Conservation (phyloP, 2,329 filamentous ascomycete genomes). For the Ophiocordyceps camponoti-saundersi region DNA sequence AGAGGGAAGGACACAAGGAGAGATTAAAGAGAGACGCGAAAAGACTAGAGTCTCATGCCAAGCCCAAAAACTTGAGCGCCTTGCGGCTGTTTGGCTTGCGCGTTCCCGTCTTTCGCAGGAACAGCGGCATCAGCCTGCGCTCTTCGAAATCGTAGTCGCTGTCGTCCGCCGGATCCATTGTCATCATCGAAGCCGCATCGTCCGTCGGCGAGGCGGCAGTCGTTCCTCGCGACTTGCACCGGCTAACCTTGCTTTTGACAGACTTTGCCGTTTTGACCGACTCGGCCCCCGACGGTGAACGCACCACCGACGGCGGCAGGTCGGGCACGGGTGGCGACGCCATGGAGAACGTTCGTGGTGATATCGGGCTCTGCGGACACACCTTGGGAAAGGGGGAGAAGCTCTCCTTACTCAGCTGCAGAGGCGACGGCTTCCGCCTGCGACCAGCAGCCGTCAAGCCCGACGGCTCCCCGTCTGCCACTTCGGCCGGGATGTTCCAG, state of each 20-base stretch:
- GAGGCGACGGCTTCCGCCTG: slow-evolving; percentile 9
- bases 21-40: not conserved
- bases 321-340: slow-evolving; percentile 1
- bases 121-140: slow-evolving; percentile 34
- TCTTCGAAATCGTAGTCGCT: slow-evolving; percentile 29
- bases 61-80: slow-evolving; percentile 35
- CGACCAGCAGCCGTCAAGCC: slow-evolving; percentile 9
- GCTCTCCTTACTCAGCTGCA: slow-evolving; percentile 8
- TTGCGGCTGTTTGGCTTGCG: slow-evolving; percentile 29
- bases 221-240: slow-evolving; percentile 10
- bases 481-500: slow-evolving; percentile 20
- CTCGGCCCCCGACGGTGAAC: slow-evolving; percentile 4
- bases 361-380: slow-evolving; percentile 7
- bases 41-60: slow-evolving; percentile 14
- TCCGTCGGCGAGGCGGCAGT: slow-evolving; percentile 3
- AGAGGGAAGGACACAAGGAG: not conserved
- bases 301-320: slow-evolving; percentile 2
- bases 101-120: slow-evolving; percentile 16
- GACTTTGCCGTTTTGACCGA: slow-evolving; percentile 13
- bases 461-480: slow-evolving; percentile 24
- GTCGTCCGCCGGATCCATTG: slow-evolving; percentile 20
- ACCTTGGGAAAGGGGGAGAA: slow-evolving; percentile 14
- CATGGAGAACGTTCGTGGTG: slow-evolving; percentile 2
- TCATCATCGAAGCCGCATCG: slow-evolving; percentile 15
- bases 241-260: slow-evolving; percentile 11